Base-by-base conservation (phyloP, 139 green algal species). In the Asterochloris sp. region DNA sequence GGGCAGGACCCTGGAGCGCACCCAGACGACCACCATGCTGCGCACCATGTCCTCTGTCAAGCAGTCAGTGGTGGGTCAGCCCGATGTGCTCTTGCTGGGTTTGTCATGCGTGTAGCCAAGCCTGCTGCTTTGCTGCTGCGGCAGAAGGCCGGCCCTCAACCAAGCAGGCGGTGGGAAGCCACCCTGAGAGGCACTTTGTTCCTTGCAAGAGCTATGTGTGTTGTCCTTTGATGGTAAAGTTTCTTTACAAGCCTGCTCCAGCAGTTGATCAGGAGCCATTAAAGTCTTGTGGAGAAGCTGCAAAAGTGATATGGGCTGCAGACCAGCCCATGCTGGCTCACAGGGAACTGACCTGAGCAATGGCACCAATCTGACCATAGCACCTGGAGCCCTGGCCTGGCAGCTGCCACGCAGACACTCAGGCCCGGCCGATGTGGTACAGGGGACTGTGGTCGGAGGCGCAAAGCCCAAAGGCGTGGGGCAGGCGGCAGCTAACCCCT, bases 401-500 rank as follows among this genome's bases (percentile, higher is more conserved):
- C 47, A 60, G 76, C 76, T 69, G 76, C 29, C 24, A 17, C 21
- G n/a, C 23, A n/a, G 16, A 24, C 54, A 69, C 38, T 54, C 38
- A 54, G 38, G 38, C 38, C 38, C 38, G 6, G 38, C 38, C 6
- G 38, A 54, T 54, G 38, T 54, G 2, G 2, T 54, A 6, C 38
- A 54, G 38, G 38, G 38, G 38, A 54, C 38, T 54, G 38, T 54
- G 12, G 21, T 69, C n/a, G 38, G 60, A n/a, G 76, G 76, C 76
- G 68, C 67, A 12, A 11, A 69, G 11, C 60, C n/a, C 12, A 80
- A 80, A 17, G 76, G 76, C 24, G 60, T 38, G 76, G 60, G 38
- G 23, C 47, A 73, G 62, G 19, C 61, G 19, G 38, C 24, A 14
- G 29, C 64, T 38, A 74, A 95, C 84, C 89, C 90, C 14, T 97